A percentile compares a stretch with the other conserved stretches of the same genome.
phyloP scores from a whole-genome alignment of 139 green algal genomes.

The Zygnema circumcarinatum region DNA sequence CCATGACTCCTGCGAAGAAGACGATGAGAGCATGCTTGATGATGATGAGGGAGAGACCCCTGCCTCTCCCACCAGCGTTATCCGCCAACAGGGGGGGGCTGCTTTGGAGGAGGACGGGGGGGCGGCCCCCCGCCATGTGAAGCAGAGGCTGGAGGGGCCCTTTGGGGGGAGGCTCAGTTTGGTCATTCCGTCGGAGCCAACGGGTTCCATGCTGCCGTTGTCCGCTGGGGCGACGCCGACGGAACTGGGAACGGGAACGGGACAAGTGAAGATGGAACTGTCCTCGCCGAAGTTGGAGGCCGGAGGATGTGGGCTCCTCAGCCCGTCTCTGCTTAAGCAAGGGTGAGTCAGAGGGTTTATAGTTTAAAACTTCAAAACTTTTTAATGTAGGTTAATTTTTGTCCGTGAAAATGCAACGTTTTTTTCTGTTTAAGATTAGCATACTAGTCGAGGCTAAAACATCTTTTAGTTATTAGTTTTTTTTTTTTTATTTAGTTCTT shows the following conservation, averaged over 20 bases:
- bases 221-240: no score
- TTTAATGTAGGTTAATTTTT: no score
- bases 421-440: no score
- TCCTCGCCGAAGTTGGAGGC: neutral
- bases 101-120: neutral
- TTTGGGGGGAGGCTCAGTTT: neutral
- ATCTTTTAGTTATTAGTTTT: no score
- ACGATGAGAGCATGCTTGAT: neutral
- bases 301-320: no score
- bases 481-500: no score
- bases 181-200: neutral
- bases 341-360: no score
- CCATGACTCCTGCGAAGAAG: neutral
- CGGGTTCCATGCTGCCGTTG: no score
- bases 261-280: no score
- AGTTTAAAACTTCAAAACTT: no score
- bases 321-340: neutral
- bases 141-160: neutral
- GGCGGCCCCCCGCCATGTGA: neutral
- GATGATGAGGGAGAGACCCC: neutral
- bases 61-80: slow-evolving; percentile 15
- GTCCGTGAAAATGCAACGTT: no score
- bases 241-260: neutral
- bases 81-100: neutral
- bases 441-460: no score